A percentile compares a stretch with the other conserved stretches of the same genome.
phyloP scores from a whole-genome alignment of 73 alveolate genomes.

The Blepharisma japonicum region DNA sequence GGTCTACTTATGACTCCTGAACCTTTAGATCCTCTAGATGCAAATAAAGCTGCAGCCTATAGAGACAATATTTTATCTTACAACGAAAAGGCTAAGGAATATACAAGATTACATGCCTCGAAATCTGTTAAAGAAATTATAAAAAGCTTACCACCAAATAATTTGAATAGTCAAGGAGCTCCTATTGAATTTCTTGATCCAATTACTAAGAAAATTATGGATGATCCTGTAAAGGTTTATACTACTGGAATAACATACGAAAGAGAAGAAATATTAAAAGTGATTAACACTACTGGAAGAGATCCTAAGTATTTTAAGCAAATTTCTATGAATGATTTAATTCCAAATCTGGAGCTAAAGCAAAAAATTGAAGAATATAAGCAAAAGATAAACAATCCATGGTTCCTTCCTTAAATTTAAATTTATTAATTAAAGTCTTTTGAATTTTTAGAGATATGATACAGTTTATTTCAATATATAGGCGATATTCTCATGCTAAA shows the following conservation, averaged over 20 bases:
- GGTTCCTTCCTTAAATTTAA: no score
- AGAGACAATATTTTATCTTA: background rate
- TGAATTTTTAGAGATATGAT: no score
- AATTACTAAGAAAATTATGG: slow-evolving; percentile 12
- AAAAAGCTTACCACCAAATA: slow-evolving; percentile 1
- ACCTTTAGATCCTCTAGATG: slow-evolving; percentile 41
- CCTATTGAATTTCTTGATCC: slow-evolving; percentile 13
- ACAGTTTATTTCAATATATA: no score
- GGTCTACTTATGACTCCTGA: slow-evolving; percentile 61
- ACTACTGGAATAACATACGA: background rate
- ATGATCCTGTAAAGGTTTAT: background rate
- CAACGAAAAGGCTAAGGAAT: background rate
- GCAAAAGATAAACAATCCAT: no score
- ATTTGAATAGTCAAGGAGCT: background rate
- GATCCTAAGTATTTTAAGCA: slow-evolving; percentile 10
- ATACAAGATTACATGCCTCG: background rate
- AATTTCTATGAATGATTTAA: background rate
- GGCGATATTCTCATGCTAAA: no score
- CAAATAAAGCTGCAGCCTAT: slow-evolving; percentile 40
- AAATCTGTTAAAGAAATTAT: background rate
- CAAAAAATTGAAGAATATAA: background rate
- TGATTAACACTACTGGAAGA: background rate
- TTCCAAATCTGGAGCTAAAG: slow-evolving; percentile 12
- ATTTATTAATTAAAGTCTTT: no score
- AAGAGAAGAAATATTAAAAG: background rate